Evolutionary conservation across 225 moss, liverwort and hornwort species (phyloP), one percentile per base, ranked within the genome.

Genomic region (Takakia lepidozioides): DNA sequence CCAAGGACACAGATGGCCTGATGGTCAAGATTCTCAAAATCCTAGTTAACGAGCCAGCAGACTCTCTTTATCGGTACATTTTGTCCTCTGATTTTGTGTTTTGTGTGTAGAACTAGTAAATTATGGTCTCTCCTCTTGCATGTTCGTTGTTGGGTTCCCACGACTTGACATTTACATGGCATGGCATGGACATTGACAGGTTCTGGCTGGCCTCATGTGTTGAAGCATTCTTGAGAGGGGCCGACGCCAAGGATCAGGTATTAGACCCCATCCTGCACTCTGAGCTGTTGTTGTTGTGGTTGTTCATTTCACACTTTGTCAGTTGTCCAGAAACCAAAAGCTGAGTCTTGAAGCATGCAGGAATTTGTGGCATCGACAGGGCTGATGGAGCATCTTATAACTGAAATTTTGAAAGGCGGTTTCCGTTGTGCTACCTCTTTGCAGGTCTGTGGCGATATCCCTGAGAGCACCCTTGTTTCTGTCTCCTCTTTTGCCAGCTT

Each of bases 151-250:
- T n/a, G n/a, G n/a, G n/a, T n/a, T n/a, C n/a, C n/a, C n/a, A n/a
- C n/a, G n/a, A n/a, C 13, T 38, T 32, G 51, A 28, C 18, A 7
- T n/a, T n/a, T n/a, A 38, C 18, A 55, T 14, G 18, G 46, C 51
- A 46, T 18, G 17, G 15, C 15, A 6, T 32, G 32, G 19, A 15
- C 16, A 20, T 44, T 27, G 59, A 52, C 67, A 86, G 82, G 66
- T 86, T 82, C 48, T 86, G 86, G 86, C 63, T 86, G 40, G 86
- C 86, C 8, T 86, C 82, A 16, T 82, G 86, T 46, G 82, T 73
- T 37, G 86, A 86, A 75, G 78, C 86, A 5, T 86, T 86, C 49
- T 46, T 86, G 38, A 71, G 78, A 34, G 86, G 82, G 41, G 82
- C 82, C 52, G 75, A 82, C 57, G 49, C 54, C 45, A 53, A 66